Percentiles rank a stretch among this genome's conserved stretches.
Evolutionary conservation across 2,329 filamentous ascomycete species (phyloP).

Genomic region (Aspergillus japonicus): DNA sequence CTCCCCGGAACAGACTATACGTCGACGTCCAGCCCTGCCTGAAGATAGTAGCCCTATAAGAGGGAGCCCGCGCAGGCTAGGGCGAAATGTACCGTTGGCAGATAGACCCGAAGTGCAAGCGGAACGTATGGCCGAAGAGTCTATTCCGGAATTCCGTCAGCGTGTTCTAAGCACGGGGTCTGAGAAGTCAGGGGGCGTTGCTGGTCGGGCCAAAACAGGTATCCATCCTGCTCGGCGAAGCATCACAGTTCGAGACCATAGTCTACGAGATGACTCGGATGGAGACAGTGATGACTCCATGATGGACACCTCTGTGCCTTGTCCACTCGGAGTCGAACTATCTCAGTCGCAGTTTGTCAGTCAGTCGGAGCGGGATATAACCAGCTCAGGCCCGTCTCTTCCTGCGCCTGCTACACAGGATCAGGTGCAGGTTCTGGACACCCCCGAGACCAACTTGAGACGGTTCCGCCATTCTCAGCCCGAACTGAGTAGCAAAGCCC

Average conservation of each 20-base stretch:
- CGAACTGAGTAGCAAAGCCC: not conserved
- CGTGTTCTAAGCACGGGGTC: not conserved
- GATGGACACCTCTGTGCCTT: slow-evolving; percentile 38
- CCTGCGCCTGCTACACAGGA: slow-evolving; percentile 14
- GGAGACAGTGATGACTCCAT: slow-evolving; percentile 33
- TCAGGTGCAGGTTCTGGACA: slow-evolving; percentile 36
- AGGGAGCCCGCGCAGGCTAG: not conserved
- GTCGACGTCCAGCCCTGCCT: slow-evolving; percentile 23
- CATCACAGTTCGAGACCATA: not conserved
- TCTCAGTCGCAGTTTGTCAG: slow-evolving; percentile 24
- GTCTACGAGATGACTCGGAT: slow-evolving; percentile 13
- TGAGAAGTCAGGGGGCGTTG: not conserved
- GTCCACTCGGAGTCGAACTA: slow-evolving; percentile 25
- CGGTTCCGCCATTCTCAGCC: slow-evolving; percentile 4
- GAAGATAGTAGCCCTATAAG: slow-evolving; percentile 30
- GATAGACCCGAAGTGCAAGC: not conserved
- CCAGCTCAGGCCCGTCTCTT: slow-evolving; percentile 24
- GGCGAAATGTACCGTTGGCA: slow-evolving; percentile 1
- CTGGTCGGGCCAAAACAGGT: not conserved
- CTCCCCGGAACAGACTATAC: slow-evolving; percentile 7
- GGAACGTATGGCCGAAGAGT: not conserved
- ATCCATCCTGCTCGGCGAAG: not conserved
- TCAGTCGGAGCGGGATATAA: slow-evolving; percentile 23
- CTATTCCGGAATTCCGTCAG: not conserved
- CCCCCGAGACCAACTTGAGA: slow-evolving; percentile 22